Percentiles rank a stretch among this genome's conserved stretches.
phyloP scores from a whole-genome alignment of 2,329 filamentous ascomycete genomes.

The Colletotrichum sp. region DNA sequence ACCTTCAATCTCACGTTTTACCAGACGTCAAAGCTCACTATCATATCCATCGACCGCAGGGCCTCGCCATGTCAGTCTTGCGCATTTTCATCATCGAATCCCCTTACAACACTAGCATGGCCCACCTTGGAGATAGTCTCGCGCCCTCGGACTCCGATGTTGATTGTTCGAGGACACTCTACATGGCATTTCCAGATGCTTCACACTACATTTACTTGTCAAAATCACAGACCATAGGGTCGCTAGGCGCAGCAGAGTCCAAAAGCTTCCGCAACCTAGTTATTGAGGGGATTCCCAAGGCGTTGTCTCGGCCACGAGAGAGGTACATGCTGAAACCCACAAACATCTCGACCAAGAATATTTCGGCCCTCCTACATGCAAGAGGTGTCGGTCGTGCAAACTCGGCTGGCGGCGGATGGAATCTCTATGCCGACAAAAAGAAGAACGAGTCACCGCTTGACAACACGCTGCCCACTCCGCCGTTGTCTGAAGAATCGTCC shows the following conservation, averaged over 20 bases:
- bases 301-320: constrained; percentile 75
- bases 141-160: constrained; percentile 43
- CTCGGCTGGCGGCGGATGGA: constrained; percentile 78
- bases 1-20: constrained; percentile 75
- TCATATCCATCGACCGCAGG: constrained; percentile 74
- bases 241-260: constrained; percentile 53
- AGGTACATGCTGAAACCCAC: constrained; percentile 74
- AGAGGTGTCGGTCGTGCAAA: constrained; percentile 74
- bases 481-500: constrained; percentile 42
- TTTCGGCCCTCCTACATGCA: constrained; percentile 71
- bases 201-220: constrained; percentile 77
- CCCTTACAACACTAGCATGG: constrained; percentile 68
- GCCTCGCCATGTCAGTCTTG: constrained; percentile 74
- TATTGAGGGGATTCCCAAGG: constrained; percentile 81
- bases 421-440: constrained; percentile 73
- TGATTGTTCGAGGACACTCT: constrained; percentile 75
- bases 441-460: constrained; percentile 61
- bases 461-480: constrained; percentile 50
- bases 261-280: constrained; percentile 73
- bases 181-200: constrained; percentile 82
- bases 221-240: constrained; percentile 50
- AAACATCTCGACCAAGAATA: constrained; percentile 72
- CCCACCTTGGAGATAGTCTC: constrained; percentile 38
- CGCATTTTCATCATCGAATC: constrained; percentile 82
- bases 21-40: constrained; percentile 86